Evolutionary conservation across 768 basidiomycete genomes (phyloP).

Genomic region (Pisolithus microcarpus): DNA sequence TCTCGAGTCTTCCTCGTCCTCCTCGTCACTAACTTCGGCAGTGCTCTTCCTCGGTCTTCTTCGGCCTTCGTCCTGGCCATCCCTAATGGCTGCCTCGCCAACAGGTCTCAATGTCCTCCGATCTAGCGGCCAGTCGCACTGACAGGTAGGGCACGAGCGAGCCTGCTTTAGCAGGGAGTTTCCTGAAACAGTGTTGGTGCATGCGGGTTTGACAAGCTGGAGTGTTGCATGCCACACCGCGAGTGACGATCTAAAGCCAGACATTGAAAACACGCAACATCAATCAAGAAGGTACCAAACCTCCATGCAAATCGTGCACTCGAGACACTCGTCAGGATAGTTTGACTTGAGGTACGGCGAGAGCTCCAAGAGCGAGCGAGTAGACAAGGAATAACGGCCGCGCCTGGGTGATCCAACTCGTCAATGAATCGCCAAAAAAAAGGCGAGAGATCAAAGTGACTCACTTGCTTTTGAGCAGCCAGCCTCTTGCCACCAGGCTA

Average conservation of each 20-base stretch:
- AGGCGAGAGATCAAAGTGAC: constrained; percentile 16
- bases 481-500: constrained; percentile 81
- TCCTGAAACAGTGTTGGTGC: constrained; percentile 59
- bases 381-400: constrained; percentile 69
- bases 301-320: constrained; percentile 71
- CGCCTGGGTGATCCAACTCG: constrained; percentile 31
- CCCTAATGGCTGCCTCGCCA: constrained; percentile 62
- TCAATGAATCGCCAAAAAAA: not conserved
- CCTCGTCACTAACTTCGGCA: constrained; percentile 31
- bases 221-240: constrained; percentile 55
- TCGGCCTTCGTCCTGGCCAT: constrained; percentile 47
- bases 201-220: constrained; percentile 56
- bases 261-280: not conserved
- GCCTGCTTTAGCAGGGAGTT: constrained; percentile 34
- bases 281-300: constrained; percentile 26
- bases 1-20: constrained; percentile 38
- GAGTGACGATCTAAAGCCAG: constrained; percentile 51
- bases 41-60: constrained; percentile 29
- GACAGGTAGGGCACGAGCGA: constrained; percentile 51
- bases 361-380: constrained; percentile 70
- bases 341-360: constrained; percentile 63
- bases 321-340: constrained; percentile 61
- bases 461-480: constrained; percentile 69
- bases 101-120: constrained; percentile 44
- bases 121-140: constrained; percentile 52